Percentiles rank a stretch among this genome's conserved stretches.
Evolutionary conservation across 1,139 yeast species (phyloP).

Genomic region (Nakaseomyces kungkrabaensis): DNA sequence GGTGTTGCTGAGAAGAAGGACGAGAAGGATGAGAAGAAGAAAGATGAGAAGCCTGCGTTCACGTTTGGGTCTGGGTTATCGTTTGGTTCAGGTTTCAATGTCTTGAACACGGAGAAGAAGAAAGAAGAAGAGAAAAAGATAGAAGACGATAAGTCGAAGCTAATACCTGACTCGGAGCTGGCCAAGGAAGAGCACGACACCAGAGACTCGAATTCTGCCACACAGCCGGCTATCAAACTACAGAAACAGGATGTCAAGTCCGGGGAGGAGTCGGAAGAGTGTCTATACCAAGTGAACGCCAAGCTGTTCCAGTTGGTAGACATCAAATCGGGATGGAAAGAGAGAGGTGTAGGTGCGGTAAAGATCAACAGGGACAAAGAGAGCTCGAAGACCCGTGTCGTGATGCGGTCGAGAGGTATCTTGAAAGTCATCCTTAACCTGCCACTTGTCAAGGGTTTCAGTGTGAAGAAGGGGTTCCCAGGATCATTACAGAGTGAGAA

Average conservation of each 20-base stretch:
- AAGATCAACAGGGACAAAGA: slow-evolving; percentile 54
- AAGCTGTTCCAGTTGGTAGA: slow-evolving; percentile 66
- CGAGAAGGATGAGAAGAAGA: slow-evolving; percentile 18
- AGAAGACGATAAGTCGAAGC: slow-evolving; percentile 7
- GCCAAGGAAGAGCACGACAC: background rate
- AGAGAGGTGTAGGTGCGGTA: slow-evolving; percentile 80
- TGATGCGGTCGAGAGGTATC: slow-evolving; percentile 88
- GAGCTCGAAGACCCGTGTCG: slow-evolving; percentile 42
- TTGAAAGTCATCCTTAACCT: slow-evolving; percentile 74
- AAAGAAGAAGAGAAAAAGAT: slow-evolving; percentile 8
- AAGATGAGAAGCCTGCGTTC: slow-evolving; percentile 8
- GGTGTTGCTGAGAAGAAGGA: slow-evolving; percentile 41
- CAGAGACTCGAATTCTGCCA: slow-evolving; percentile 1
- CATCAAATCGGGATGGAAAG: slow-evolving; percentile 81
- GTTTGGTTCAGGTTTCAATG: slow-evolving; percentile 27
- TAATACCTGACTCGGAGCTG: slow-evolving; percentile 1
- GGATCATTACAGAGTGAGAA: slow-evolving; percentile 76
- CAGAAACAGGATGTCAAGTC: slow-evolving; percentile 52
- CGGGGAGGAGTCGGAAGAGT: slow-evolving; percentile 82
- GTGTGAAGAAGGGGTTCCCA: slow-evolving; percentile 68
- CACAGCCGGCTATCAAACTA: slow-evolving; percentile 23
- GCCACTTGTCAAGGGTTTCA: slow-evolving; percentile 50
- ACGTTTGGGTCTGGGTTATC: slow-evolving; percentile 28
- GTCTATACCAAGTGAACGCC: slow-evolving; percentile 60
- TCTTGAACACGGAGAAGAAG: slow-evolving; percentile 16